Evolutionary conservation across 306 rosid species (phyloP), one percentile per base, ranked within the genome.

Genomic region (Cucurbita maxima): DNA sequence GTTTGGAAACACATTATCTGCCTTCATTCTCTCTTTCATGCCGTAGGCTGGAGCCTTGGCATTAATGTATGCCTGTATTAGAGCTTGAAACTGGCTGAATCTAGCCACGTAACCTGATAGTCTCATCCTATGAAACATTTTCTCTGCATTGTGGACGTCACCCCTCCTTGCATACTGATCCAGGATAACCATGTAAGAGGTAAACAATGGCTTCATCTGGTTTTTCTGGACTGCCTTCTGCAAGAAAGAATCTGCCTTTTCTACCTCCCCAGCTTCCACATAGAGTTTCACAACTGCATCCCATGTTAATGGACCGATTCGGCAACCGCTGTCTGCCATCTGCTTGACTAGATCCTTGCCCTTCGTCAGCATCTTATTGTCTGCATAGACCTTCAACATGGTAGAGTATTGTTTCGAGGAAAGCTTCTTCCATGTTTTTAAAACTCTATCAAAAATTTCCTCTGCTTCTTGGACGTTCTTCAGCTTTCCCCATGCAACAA

Each of bases 401-500:
- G 30, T 78, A 10, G 81, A 61, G 78, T 79, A 85, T 38, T 77
- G 84, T 79, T 4, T 82, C 45, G 89, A 73, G 41, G 87, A 37
- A 60, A 84, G 83, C 13, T 71, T 84, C 67, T 79, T 83, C 85
- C 80, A 77, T 56, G 74, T 79, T 58, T 83, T 85, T 43, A 58
- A 8, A 83, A 86, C 75, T 55, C 4, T 78, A 54, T 87, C 90
- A 79, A 91, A 94, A 76, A 84, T 82, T 60, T 81, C 82, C 79
- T 94, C 99, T 25, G 96, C 97, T 82, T 89, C 87, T 59, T 83
- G 77, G 73, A 94, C 22, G 57, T 86, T 88, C 25, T 87, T 81
- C 84, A 94, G 82, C 83, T 66, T 89, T 69, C 99, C 99, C 84
- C 85, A 94, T 58, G 99, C 91, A 59, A 82, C 87, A 51, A 94